phyloP scores from a whole-genome alignment of 2,329 filamentous ascomycete species.

The Ceratocystis variospora region DNA sequence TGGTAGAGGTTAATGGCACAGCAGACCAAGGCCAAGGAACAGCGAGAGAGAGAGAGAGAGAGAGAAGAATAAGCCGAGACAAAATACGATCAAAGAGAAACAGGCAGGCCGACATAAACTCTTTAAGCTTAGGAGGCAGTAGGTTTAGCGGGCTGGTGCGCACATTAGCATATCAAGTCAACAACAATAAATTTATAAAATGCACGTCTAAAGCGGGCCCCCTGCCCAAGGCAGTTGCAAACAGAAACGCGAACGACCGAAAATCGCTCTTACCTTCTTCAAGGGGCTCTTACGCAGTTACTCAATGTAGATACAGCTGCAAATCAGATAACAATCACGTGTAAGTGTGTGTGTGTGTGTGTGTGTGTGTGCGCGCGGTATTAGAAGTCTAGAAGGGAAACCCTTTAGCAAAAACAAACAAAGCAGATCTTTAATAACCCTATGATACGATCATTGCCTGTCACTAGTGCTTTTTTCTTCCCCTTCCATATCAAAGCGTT shows the following conservation, averaged over 20 bases:
- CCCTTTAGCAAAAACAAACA: no score
- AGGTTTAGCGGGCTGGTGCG: no score
- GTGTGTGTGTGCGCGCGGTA: no score
- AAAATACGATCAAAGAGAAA: no score
- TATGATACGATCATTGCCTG: background rate
- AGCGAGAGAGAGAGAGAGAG: no score
- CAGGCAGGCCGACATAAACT: no score
- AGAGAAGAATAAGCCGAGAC: no score
- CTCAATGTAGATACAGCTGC: background rate
- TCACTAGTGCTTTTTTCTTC: background rate
- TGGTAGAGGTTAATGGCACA: background rate
- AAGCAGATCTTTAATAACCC: background rate
- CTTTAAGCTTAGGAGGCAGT: no score
- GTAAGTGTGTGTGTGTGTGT: no score
- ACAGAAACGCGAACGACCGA: background rate
- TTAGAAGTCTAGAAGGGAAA: no score
- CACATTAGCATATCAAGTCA: no score
- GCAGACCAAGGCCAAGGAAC: background rate
- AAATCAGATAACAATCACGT: background rate
- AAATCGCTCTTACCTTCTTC: background rate
- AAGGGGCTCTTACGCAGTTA: no score
- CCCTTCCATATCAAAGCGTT: background rate
- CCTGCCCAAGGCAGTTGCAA: background rate
- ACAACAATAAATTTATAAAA: background rate
- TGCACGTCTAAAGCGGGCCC: background rate